Conservation (phyloP, 2,329 filamentous ascomycete species). For the Bertia moriformis region DNA sequence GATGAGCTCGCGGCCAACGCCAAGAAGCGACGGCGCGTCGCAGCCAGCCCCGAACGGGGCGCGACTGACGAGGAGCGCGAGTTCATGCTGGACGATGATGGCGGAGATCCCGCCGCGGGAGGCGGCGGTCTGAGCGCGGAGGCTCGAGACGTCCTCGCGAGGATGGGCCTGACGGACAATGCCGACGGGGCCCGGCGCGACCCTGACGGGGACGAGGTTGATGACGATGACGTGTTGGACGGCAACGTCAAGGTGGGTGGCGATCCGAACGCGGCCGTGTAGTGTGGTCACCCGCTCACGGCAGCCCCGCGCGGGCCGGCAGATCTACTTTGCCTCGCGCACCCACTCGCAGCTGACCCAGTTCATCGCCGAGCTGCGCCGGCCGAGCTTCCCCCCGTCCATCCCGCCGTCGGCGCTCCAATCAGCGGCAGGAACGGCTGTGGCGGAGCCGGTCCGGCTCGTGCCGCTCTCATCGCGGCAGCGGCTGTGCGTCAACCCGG, state of each 20-base stretch:
- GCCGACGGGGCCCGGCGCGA: no score
- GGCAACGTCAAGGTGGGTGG: conserved; percentile 54
- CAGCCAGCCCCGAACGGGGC: conserved; percentile 3
- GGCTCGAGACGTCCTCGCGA: conserved; percentile 18
- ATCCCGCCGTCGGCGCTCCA: conserved; percentile 29
- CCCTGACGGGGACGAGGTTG: conserved; percentile 13
- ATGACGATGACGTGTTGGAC: conserved; percentile 28
- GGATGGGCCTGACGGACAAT: conserved; percentile 14
- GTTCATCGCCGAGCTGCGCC: conserved; percentile 68
- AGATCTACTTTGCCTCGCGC: conserved; percentile 81
- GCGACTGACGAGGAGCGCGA: conserved; percentile 40
- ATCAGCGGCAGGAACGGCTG: neutral
- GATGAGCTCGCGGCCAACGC: conserved; percentile 29
- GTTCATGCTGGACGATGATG: conserved; percentile 65
- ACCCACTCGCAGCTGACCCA: conserved; percentile 87
- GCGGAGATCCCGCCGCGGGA: no score
- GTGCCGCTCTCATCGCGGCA: conserved; percentile 75
- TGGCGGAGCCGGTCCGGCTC: conserved; percentile 44
- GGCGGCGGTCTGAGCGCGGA: no score
- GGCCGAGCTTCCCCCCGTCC: conserved; percentile 64
- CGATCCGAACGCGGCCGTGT: no score
- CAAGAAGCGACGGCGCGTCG: conserved; percentile 4
- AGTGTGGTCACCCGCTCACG: no score
- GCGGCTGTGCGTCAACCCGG: conserved; percentile 76
- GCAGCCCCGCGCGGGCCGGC: no score